Evolutionary conservation across 2,329 filamentous ascomycete species (phyloP).

Genomic region (Graphilbum sp.): DNA sequence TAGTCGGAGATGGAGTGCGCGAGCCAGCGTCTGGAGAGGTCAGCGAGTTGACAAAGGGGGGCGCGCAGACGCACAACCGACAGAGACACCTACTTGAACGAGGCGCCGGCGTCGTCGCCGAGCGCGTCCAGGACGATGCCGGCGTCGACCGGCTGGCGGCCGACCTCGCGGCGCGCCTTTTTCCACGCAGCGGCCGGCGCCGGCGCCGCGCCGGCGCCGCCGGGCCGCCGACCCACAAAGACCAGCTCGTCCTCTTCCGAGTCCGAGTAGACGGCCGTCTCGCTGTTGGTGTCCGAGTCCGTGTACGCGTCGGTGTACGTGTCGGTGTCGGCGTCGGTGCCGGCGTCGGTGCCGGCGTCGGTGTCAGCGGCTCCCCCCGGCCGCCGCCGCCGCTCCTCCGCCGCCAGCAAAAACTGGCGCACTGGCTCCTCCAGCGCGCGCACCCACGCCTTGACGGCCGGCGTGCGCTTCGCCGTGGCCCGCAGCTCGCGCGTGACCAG

Average conservation of each 20-base stretch:
- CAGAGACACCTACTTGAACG: slow-evolving; percentile 56
- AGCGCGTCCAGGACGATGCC: slow-evolving; percentile 66
- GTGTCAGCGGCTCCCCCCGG: slow-evolving; percentile 18
- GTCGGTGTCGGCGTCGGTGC: background rate
- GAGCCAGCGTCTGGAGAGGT: slow-evolving; percentile 58
- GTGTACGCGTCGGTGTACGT: slow-evolving; percentile 14
- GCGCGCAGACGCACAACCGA: too few species aligned
- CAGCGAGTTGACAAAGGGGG: slow-evolving; percentile 3
- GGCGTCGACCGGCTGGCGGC: slow-evolving; percentile 42
- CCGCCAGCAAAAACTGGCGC: slow-evolving; percentile 51
- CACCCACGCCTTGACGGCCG: slow-evolving; percentile 63
- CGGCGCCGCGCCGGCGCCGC: slow-evolving; percentile 17
- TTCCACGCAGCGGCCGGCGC: too few species aligned
- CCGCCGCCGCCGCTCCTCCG: slow-evolving; percentile 12
- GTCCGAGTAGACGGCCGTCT: slow-evolving; percentile 18
- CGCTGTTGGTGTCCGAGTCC: slow-evolving; percentile 1
- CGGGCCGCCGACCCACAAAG: slow-evolving; percentile 48
- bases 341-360: slow-evolving; percentile 15
- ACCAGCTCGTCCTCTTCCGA: slow-evolving; percentile 92
- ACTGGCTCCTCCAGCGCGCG: slow-evolving; percentile 77
- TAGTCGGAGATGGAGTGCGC: slow-evolving; percentile 86
- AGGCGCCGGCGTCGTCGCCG: slow-evolving; percentile 57
- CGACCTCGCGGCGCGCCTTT: slow-evolving; percentile 32
- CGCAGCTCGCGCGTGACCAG: slow-evolving; percentile 67
- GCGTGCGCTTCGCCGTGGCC: slow-evolving; percentile 62